A percentile compares a stretch with the other conserved stretches of the same genome.
Conservation (phyloP, 768 basidiomycete genomes). For the Boletus edulis region DNA sequence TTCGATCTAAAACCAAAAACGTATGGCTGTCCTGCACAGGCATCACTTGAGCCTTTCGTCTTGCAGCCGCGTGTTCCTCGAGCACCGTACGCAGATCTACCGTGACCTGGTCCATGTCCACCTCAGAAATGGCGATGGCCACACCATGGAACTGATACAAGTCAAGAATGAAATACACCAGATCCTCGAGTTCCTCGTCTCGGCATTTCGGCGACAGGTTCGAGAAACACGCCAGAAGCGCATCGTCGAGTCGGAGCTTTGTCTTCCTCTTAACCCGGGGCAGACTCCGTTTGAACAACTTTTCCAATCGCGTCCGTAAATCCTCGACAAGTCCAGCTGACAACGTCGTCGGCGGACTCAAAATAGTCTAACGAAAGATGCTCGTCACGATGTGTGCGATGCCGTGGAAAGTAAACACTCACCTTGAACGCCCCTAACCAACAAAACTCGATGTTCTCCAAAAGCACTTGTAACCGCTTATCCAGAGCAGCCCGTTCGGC, state of each 20-base stretch:
- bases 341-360: slow-evolving; percentile 45
- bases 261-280: slow-evolving; percentile 60
- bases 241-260: slow-evolving; percentile 63
- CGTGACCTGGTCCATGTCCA: slow-evolving; percentile 88
- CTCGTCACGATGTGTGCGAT: not conserved
- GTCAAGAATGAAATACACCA: slow-evolving; percentile 91
- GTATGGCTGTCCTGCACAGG: slow-evolving; percentile 59
- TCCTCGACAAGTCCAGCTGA: slow-evolving; percentile 47
- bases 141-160: slow-evolving; percentile 93
- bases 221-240: slow-evolving; percentile 83
- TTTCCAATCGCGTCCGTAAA: slow-evolving; percentile 69
- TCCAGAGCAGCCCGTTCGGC: slow-evolving; percentile 74
- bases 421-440: slow-evolving; percentile 99
- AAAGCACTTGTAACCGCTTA: slow-evolving; percentile 63
- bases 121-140: slow-evolving; percentile 83
- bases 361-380: slow-evolving; percentile 47
- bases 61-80: slow-evolving; percentile 58
- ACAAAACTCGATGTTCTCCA: slow-evolving; percentile 88
- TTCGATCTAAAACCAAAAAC: slow-evolving; percentile 89
- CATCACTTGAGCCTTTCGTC: slow-evolving; percentile 31
- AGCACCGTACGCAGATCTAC: slow-evolving; percentile 78
- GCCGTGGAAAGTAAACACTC: slow-evolving; percentile 9
- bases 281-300: slow-evolving; percentile 66
- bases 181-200: slow-evolving; percentile 94
- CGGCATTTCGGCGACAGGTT: slow-evolving; percentile 76